phyloP scores from a whole-genome alignment of 2,329 filamentous ascomycete genomes.

The Penicillium sp. region DNA sequence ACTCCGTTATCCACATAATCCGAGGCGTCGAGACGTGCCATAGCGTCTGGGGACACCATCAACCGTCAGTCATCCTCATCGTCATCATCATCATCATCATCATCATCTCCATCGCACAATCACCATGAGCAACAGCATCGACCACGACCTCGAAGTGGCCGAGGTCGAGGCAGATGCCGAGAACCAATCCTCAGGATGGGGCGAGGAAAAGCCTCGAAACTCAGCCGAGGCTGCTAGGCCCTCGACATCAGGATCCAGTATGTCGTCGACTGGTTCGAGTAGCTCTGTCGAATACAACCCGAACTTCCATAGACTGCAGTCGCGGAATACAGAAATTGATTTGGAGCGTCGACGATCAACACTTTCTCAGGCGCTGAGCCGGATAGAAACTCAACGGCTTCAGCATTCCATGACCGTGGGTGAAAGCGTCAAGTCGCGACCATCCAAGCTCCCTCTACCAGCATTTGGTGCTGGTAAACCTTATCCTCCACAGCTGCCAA shows the following conservation, averaged over 20 bases:
- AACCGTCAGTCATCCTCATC: not conserved
- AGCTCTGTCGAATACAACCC: constrained; percentile 38
- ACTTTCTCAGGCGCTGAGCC: constrained; percentile 35
- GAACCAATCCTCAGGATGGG: constrained; percentile 11
- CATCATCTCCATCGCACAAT: not conserved
- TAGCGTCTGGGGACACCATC: constrained; percentile 2
- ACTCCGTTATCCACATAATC: not conserved
- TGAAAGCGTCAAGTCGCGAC: constrained; percentile 37
- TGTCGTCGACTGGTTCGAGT: constrained; percentile 32
- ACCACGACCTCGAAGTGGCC: constrained; percentile 18
- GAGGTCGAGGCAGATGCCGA: constrained; percentile 22
- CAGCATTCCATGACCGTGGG: constrained; percentile 49
- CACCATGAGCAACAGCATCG: constrained; percentile 22
- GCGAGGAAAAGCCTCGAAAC: constrained; percentile 18
- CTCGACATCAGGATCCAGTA: constrained; percentile 19
- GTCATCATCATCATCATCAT: constrained; percentile 12
- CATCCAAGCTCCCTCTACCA: constrained; percentile 33
- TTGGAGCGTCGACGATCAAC: constrained; percentile 37
- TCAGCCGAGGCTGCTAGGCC: constrained; percentile 25
- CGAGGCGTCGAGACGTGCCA: not conserved
- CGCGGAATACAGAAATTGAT: constrained; percentile 40
- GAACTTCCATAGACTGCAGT: constrained; percentile 37
- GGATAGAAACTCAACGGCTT: constrained; percentile 41
- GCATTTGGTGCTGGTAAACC: constrained; percentile 52
- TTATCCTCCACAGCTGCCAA: constrained; percentile 58